Evolutionary conservation across 2,329 filamentous ascomycete species (phyloP).

Genomic region (Cladosporium sp.): DNA sequence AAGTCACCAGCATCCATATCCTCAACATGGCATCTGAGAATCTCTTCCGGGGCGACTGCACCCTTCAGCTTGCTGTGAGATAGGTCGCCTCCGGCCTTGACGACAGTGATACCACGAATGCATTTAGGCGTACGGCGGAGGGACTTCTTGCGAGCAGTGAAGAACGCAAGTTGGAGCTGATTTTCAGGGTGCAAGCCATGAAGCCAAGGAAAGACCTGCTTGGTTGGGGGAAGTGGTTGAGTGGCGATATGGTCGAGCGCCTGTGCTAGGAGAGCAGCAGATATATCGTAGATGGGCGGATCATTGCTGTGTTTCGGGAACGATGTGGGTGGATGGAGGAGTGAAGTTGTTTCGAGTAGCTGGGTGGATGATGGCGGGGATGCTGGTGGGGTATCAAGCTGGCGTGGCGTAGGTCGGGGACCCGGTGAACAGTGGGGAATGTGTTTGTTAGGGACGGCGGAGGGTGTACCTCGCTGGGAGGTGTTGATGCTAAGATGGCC

Average conservation of each 20-base stretch:
- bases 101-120: slow-evolving; percentile 73
- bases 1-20: slow-evolving; percentile 51
- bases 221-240: slow-evolving; percentile 77
- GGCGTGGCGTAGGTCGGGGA: slow-evolving; percentile 49
- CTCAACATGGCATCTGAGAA: slow-evolving; percentile 51
- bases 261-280: slow-evolving; percentile 60
- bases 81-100: slow-evolving; percentile 84
- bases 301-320: slow-evolving; percentile 49
- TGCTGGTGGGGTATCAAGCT: slow-evolving; percentile 45
- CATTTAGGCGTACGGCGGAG: slow-evolving; percentile 68
- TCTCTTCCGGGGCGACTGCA: slow-evolving; percentile 74
- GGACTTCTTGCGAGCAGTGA: slow-evolving; percentile 69
- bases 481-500: slow-evolving; percentile 56
- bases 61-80: slow-evolving; percentile 73
- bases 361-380: slow-evolving; percentile 59
- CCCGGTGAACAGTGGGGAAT: slow-evolving; percentile 84
- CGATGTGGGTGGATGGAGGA: slow-evolving; percentile 67
- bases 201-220: slow-evolving; percentile 91
- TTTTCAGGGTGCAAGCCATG: slow-evolving; percentile 90
- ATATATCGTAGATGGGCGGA: slow-evolving; percentile 67
- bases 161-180: slow-evolving; percentile 83
- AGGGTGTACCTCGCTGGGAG: slow-evolving; percentile 50
- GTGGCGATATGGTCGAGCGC: slow-evolving; percentile 72
- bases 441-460: slow-evolving; percentile 78
- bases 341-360: slow-evolving; percentile 57